phyloP scores from a whole-genome alignment of 176 grass and related monocot genomes.

The Musa acuminata region DNA sequence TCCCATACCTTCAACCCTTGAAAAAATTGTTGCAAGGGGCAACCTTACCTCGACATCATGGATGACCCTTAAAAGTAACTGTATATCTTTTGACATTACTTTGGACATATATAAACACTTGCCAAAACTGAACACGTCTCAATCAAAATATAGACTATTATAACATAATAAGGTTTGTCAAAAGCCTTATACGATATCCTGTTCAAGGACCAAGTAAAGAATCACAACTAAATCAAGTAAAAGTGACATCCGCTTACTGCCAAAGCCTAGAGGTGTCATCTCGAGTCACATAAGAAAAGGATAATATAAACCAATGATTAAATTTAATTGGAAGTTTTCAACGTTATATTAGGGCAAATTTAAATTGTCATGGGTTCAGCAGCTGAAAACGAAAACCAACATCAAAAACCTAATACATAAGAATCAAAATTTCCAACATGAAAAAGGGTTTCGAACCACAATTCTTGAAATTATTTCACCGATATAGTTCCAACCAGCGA shows the following conservation, averaged over 20 bases:
- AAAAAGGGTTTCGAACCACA: background rate
- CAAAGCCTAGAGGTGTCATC: background rate
- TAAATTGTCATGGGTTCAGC: background rate
- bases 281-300: background rate
- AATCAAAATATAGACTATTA: too few species aligned
- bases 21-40: too few species aligned
- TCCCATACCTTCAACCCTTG: too few species aligned
- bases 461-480: background rate
- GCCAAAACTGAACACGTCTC: too few species aligned
- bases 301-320: too few species aligned
- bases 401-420: background rate
- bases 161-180: too few species aligned
- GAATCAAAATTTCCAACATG: background rate
- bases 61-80: too few species aligned
- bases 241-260: background rate
- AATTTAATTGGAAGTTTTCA: background rate
- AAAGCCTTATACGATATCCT: too few species aligned
- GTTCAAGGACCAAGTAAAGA: too few species aligned
- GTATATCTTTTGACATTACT: too few species aligned
- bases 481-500: background rate
- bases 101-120: too few species aligned
- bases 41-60: too few species aligned
- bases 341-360: background rate
- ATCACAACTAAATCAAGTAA: background rate
- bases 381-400: background rate